These are phyloP conservation scores for Beta macrorhiza DNA, from an alignment of 179 eudicot genomes.

Conservation along the genomic window DNA sequence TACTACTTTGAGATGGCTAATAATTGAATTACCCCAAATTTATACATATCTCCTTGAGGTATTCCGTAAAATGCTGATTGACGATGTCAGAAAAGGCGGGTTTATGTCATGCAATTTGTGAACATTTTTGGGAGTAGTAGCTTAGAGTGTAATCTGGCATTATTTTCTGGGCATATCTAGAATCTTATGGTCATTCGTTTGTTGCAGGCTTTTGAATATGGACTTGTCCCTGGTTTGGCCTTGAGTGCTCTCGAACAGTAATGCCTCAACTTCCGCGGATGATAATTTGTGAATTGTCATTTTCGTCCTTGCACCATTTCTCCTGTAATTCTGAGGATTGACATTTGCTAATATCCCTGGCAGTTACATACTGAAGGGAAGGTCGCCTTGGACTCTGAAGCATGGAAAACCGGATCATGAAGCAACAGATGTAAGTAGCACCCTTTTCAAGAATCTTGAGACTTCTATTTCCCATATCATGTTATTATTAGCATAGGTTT, in stretches of 20 bases:
- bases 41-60: background rate
- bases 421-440: conserved; percentile 61
- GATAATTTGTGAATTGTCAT: conserved; percentile 1
- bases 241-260: conserved; percentile 84
- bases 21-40: background rate
- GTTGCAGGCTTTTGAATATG: conserved; percentile 85
- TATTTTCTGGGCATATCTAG: background rate
- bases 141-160: background rate
- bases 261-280: conserved; percentile 23
- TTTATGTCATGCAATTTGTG: background rate
- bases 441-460: background rate
- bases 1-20: background rate
- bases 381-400: conserved; percentile 74
- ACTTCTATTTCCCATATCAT: conserved; percentile 3
- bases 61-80: background rate
- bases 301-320: background rate
- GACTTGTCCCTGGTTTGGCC: conserved; percentile 85
- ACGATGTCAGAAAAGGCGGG: background rate
- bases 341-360: conserved; percentile 18
- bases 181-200: conserved; percentile 10
- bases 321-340: conserved; percentile 13
- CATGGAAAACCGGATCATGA: conserved; percentile 93
- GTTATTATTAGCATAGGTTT: background rate
- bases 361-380: conserved; percentile 82
- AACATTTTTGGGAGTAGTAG: background rate